Evolutionary conservation across 2,329 filamentous ascomycete genomes (phyloP).

Genomic region (Epichloe glyceriae): DNA sequence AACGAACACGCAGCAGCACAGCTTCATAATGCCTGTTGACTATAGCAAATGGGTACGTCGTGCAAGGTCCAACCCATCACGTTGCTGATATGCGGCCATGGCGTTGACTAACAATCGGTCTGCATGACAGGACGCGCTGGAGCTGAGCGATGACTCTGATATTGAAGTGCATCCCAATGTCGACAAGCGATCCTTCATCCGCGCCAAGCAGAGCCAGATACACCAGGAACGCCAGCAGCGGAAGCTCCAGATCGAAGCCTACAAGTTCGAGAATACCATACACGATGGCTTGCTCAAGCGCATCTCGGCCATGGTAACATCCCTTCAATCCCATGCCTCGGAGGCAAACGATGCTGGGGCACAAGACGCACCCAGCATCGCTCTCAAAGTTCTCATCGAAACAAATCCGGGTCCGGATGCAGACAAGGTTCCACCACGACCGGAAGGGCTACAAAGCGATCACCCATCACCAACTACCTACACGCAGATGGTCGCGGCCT

Average conservation of each 20-base stretch:
- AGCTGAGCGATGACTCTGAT: constrained; percentile 96
- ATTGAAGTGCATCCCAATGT: constrained; percentile 98
- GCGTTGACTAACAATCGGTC: not conserved
- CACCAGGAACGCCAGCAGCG: constrained; percentile 81
- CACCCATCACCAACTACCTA: constrained; percentile 69
- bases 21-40: constrained; percentile 34
- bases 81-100: too few species aligned
- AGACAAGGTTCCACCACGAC: constrained; percentile 59
- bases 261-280: constrained; percentile 85
- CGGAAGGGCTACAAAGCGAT: constrained; percentile 65
- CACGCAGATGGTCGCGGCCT: constrained; percentile 95
- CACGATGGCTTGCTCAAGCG: constrained; percentile 82
- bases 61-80: not conserved
- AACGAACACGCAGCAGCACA: not conserved
- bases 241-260: constrained; percentile 75
- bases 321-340: constrained; percentile 60
- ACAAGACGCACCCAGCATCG: constrained; percentile 58
- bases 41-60: constrained; percentile 56
- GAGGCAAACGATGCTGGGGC: constrained; percentile 42
- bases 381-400: constrained; percentile 84
- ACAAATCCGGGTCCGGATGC: constrained; percentile 59
- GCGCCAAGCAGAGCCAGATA: constrained; percentile 94
- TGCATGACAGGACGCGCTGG: constrained; percentile 62
- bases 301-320: constrained; percentile 64
- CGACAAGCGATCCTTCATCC: constrained; percentile 96